Evolutionary conservation across 441 rosid species (phyloP).

Genomic region (Adansonia madagascariensis): DNA sequence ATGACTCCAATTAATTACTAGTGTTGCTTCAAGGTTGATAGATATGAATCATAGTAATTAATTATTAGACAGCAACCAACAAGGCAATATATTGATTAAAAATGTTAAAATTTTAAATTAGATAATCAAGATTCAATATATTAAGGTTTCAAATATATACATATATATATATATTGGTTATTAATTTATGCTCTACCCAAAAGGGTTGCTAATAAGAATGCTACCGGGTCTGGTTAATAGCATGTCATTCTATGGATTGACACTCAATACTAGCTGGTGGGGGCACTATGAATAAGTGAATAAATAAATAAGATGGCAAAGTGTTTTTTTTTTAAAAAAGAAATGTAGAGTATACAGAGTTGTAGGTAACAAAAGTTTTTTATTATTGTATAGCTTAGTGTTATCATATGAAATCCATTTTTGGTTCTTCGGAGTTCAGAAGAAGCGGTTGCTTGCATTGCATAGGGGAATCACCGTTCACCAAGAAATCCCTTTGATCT

Average conservation of each 20-base stretch:
- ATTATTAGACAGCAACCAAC: too few relatives aligned
- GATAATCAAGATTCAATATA: too few relatives aligned
- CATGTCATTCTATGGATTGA: conserved; percentile 4
- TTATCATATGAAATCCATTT: background rate
- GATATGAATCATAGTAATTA: background rate
- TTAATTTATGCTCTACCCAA: background rate
- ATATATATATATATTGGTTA: background rate
- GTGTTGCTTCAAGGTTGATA: background rate
- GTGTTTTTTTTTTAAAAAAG: too few relatives aligned
- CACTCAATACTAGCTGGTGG: conserved; percentile 7
- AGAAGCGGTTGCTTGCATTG: too few relatives aligned
- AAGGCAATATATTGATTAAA: too few relatives aligned
- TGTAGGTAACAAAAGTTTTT: too few relatives aligned
- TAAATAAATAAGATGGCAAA: background rate
- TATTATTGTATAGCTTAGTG: background rate
- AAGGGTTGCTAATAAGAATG: background rate
- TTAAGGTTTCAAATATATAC: too few relatives aligned
- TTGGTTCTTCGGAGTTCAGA: background rate
- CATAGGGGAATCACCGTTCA: too few relatives aligned
- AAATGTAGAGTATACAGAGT: too few relatives aligned
- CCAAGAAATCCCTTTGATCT: background rate
- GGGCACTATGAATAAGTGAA: too few relatives aligned
- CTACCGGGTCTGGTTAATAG: background rate
- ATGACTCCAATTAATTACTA: background rate
- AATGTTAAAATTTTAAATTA: too few relatives aligned